These are phyloP conservation scores for Nevesoporus exiguus DNA, from an alignment of 768 basidiomycete species.

Conservation along the genomic window DNA sequence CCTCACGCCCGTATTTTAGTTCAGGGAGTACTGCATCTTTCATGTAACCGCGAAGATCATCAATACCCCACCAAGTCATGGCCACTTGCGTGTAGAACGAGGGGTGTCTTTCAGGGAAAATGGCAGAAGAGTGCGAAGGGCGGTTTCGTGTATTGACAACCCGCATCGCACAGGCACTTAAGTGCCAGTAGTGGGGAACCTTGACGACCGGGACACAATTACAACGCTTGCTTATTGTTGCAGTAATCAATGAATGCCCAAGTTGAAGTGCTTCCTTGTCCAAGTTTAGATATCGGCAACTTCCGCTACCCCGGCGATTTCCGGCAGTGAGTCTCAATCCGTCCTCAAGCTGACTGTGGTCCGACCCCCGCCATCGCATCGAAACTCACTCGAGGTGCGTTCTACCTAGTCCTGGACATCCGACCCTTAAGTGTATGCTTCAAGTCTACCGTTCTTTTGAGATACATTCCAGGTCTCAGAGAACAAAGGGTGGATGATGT, in stretches of 20 bases:
- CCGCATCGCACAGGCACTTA: conserved; percentile 13
- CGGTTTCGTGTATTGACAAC: not conserved
- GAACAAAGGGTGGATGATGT: conserved; percentile 25
- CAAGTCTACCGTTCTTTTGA: conserved; percentile 4
- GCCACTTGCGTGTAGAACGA: not conserved
- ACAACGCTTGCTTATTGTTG: conserved; percentile 17
- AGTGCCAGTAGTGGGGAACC: conserved; percentile 1
- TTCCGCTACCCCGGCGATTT: conserved; percentile 22
- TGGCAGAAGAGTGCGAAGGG: not conserved
- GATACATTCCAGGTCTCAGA: conserved; percentile 1
- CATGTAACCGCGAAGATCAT: conserved; percentile 35
- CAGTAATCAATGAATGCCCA: not conserved
- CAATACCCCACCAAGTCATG: conserved; percentile 31
- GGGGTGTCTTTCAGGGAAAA: not conserved
- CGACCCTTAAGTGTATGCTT: not conserved
- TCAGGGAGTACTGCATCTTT: conserved; percentile 33
- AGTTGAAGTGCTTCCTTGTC: not conserved
- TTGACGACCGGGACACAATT: conserved; percentile 20
- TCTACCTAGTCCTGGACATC: conserved; percentile 3
- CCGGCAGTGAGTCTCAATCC: conserved; percentile 9
- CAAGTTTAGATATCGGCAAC: conserved; percentile 23
- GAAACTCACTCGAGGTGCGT: conserved; percentile 29
- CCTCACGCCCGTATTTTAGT: conserved; percentile 26
- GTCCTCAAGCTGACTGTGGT: conserved; percentile 4
- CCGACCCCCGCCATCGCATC: conserved; percentile 15